Percentiles rank a stretch among this genome's conserved stretches.
Evolutionary conservation across 2,329 filamentous ascomycete genomes (phyloP).

Genomic region (Ilyonectria sp.): DNA sequence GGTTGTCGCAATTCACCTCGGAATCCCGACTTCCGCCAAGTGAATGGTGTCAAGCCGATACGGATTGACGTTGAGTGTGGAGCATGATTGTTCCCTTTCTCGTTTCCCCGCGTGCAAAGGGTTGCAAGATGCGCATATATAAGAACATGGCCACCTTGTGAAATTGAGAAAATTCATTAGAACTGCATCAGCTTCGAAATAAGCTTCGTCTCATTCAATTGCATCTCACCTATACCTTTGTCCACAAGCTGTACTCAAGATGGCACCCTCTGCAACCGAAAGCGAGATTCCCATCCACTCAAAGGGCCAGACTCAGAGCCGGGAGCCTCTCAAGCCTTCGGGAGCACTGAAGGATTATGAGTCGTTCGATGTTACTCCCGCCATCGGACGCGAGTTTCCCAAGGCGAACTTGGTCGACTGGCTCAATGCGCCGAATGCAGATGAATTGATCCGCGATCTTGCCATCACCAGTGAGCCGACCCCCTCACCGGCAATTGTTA

Average conservation of each 20-base stretch:
- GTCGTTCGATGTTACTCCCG: constrained; percentile 72
- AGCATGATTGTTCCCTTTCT: neutral
- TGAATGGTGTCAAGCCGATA: constrained; percentile 20
- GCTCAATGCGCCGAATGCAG: constrained; percentile 72
- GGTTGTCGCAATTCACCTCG: constrained; percentile 13
- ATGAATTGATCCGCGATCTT: constrained; percentile 75
- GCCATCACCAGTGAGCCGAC: constrained; percentile 73
- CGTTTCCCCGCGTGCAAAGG: constrained; percentile 9
- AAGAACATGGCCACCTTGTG: neutral
- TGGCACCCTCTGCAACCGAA: constrained; percentile 41
- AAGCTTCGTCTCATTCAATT: neutral
- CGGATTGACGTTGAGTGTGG: constrained; percentile 19
- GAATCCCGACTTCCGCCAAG: constrained; percentile 16
- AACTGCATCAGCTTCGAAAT: neutral
- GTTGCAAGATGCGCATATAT: neutral
- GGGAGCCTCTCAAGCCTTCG: constrained; percentile 62
- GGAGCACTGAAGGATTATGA: constrained; percentile 67
- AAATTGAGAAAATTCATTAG: neutral
- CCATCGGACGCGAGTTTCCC: constrained; percentile 75
- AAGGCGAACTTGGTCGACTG: constrained; percentile 72
- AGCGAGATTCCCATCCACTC: constrained; percentile 28
- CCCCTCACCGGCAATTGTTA: neutral
- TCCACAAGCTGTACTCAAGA: constrained; percentile 4
- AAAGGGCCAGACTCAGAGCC: constrained; percentile 45
- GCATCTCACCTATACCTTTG: too few relatives aligned